Evolutionary conservation across 345 rosid genomes (phyloP).

Genomic region (Eucalyptus urophylla): DNA sequence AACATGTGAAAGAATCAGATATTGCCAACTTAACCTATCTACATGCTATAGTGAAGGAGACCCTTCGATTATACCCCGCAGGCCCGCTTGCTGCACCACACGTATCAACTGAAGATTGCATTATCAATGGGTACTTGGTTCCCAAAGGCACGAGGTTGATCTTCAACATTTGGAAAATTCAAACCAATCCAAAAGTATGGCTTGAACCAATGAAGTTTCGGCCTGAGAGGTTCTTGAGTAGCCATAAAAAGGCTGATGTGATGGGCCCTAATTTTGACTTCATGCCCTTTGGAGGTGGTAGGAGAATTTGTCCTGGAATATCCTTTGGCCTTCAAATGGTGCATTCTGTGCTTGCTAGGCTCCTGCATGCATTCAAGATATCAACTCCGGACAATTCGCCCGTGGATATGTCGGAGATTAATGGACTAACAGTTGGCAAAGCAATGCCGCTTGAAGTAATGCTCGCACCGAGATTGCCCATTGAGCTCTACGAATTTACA

Average conservation of each 20-base stretch:
- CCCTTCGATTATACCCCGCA: too few relatives aligned
- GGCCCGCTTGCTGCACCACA: too few relatives aligned
- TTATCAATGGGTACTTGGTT: not conserved
- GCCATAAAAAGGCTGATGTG: constrained; percentile 5
- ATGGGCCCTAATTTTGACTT: constrained; percentile 17
- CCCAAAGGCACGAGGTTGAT: constrained; percentile 12
- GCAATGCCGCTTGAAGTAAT: constrained; percentile 4
- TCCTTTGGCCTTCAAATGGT: constrained; percentile 3
- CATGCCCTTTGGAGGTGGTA: constrained; percentile 31
- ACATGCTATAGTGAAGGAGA: too few relatives aligned
- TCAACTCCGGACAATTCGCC: not conserved
- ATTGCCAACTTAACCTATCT: too few relatives aligned
- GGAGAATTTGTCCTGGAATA: too few relatives aligned
- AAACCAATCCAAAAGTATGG: constrained; percentile 19
- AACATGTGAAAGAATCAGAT: too few relatives aligned
- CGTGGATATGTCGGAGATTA: constrained; percentile 3
- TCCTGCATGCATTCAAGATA: constrained; percentile 19
- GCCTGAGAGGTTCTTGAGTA: constrained; percentile 20
- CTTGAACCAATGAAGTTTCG: constrained; percentile 9
- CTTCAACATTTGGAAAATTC: constrained; percentile 14
- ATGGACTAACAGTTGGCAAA: not conserved
- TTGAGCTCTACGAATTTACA: not conserved
- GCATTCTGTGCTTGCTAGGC: constrained; percentile 8
- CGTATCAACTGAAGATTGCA: too few relatives aligned
- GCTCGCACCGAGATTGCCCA: constrained; percentile 1